These are phyloP conservation scores for Saccharomyces uvarum DNA, from an alignment of 1,139 yeast genomes.

Conservation along the genomic window DNA sequence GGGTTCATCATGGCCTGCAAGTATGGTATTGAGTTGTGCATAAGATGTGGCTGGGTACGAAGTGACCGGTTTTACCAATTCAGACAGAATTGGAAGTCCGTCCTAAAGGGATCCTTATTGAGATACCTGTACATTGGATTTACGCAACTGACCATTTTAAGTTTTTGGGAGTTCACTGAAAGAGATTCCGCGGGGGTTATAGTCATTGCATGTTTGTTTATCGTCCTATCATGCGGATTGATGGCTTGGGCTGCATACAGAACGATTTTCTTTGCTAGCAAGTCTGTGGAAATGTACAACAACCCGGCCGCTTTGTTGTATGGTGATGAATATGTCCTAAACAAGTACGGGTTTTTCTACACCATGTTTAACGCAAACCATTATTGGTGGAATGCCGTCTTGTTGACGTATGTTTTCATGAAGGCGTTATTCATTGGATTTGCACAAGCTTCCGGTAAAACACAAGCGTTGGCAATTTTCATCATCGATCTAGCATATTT, in stretches of 20 bases:
- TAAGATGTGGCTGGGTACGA: slow-evolving; percentile 39
- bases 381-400: slow-evolving; percentile 67
- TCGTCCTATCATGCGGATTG: slow-evolving; percentile 47
- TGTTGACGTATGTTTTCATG: slow-evolving; percentile 47
- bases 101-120: slow-evolving; percentile 60
- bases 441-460: slow-evolving; percentile 62
- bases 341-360: slow-evolving; percentile 69
- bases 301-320: slow-evolving; percentile 75
- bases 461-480: slow-evolving; percentile 60
- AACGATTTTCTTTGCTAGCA: slow-evolving; percentile 48
- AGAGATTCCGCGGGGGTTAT: slow-evolving; percentile 70
- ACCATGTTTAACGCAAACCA: slow-evolving; percentile 72
- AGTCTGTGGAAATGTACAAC: slow-evolving; percentile 45
- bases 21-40: slow-evolving; percentile 42
- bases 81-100: slow-evolving; percentile 45
- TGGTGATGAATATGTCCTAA: slow-evolving; percentile 57
- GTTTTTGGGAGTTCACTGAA: slow-evolving; percentile 68
- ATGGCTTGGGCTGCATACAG: slow-evolving; percentile 55
- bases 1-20: slow-evolving; percentile 43
- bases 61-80: slow-evolving; percentile 43
- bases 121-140: slow-evolving; percentile 70
- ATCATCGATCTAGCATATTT: slow-evolving; percentile 58
- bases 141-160: slow-evolving; percentile 59
- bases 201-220: slow-evolving; percentile 58
- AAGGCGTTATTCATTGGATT: slow-evolving; percentile 61